Evolutionary conservation across 2,329 filamentous ascomycete genomes (phyloP).

Genomic region (Beauveria asiatica): DNA sequence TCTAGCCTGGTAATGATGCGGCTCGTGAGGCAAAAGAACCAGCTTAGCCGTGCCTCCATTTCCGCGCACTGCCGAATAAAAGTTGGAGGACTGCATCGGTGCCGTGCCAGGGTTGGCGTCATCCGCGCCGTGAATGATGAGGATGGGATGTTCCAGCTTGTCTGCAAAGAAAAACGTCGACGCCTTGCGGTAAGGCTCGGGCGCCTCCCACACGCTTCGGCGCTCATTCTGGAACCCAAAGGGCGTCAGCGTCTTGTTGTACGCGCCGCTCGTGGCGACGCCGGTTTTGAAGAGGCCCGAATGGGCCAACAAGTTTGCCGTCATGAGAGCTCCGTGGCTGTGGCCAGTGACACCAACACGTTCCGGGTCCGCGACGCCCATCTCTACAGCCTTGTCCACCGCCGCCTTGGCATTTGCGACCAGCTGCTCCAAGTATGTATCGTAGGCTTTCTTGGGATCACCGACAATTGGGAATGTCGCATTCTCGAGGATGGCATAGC

Average conservation of each 20-base stretch:
- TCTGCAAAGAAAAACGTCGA: constrained; percentile 4
- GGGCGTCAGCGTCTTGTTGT: constrained; percentile 9
- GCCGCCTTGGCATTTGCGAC: constrained; percentile 4
- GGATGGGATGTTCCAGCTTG: constrained; percentile 2
- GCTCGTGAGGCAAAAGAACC: constrained; percentile 2
- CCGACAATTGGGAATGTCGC: constrained; percentile 4
- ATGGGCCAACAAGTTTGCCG: constrained; percentile 3
- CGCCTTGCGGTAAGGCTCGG: constrained; percentile 2
- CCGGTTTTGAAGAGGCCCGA: constrained; percentile 3
- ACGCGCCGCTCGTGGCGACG: constrained; percentile 4
- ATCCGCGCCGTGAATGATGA: constrained; percentile 1
- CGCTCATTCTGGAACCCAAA: constrained; percentile 9
- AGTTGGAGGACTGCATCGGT: constrained; percentile 2
- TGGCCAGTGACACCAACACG: constrained; percentile 4
- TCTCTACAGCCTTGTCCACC: constrained; percentile 50
- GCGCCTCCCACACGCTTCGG: constrained; percentile 6
- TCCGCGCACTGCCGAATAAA: constrained; percentile 4
- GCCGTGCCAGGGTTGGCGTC: constrained; percentile 7
- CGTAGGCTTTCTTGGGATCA: constrained; percentile 5
- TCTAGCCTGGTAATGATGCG: constrained; percentile 6
- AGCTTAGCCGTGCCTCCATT: constrained; percentile 8
- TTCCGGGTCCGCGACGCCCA: constrained; percentile 32
- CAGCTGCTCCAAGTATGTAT: constrained; percentile 7
- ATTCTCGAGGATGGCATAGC: constrained; percentile 3
- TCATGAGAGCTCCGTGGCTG: constrained; percentile 9